Base-by-base conservation (phyloP, 2,329 filamentous ascomycete genomes). In the Aureobasidium melanogenum region DNA sequence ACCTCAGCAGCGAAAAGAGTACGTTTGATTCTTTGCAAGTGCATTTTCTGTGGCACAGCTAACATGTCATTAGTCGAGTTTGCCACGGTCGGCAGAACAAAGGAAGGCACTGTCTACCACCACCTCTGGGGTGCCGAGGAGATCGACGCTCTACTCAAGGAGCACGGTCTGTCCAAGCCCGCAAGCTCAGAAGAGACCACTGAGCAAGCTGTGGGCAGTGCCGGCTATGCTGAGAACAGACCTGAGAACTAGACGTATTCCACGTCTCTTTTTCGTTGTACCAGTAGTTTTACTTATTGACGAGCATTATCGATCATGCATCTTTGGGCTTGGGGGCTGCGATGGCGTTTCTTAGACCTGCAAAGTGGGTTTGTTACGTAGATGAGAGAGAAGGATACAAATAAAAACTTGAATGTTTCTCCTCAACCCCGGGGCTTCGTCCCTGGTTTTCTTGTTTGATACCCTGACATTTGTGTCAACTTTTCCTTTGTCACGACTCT, bases 1-100 rank as follows among this genome's bases (percentile, higher is more conserved):
- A 97, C 82, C 79, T 99, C 73, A 97, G 91, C 81, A 96, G 91
- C 73, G 94, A 99, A 83, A 99, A 99, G 85, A 96, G 92, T 96
- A 79, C 76, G 36, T 81, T n/a, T 22, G 17, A 10, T 22, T 34
- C 19, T 50, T 50, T 52, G 32, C 28, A 34, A 43, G 65, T 44
- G 5, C 9, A 32, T 22, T 12, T 43, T 44, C n/a, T 3, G 36
- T n/a, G 44, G 19, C 36, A 24, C 32, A 38, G 60, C 61, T 47
- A 19, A 32, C 39, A 15, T 47, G 3, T 48, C 14, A 64, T 17
- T 68, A 97, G 92, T 99, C 73, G 94, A 99, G 74, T 99, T 99
- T 72, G 95, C 94, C 68, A 99, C 95, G 34, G 93, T 99, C 64
- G 95, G 94, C 69, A 91, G 92, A 80, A 97, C 92, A 67, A 88